These are phyloP conservation scores for Capronia americana DNA, from an alignment of 2,329 filamentous ascomycete species.

Conservation along the genomic window DNA sequence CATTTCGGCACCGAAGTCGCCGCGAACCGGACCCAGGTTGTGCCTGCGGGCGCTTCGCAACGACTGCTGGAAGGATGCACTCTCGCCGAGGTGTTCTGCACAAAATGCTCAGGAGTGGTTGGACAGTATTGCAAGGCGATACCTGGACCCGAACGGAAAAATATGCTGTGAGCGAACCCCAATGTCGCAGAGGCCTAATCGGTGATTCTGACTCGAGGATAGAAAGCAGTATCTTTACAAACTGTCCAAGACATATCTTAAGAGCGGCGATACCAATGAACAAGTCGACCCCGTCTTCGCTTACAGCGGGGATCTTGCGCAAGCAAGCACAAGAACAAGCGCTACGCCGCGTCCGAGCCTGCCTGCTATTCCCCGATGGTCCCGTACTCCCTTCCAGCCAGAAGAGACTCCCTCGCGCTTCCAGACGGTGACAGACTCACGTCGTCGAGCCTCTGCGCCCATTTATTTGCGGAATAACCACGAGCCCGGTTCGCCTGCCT, in stretches of 20 bases:
- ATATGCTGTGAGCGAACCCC: slow-evolving; percentile 30
- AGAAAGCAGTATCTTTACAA: slow-evolving; percentile 39
- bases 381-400: slow-evolving; percentile 22
- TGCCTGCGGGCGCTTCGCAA: slow-evolving; percentile 35
- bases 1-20: slow-evolving; percentile 35
- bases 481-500: not conserved
- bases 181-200: too few relatives aligned
- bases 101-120: slow-evolving; percentile 34
- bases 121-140: slow-evolving; percentile 39
- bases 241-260: slow-evolving; percentile 37
- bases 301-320: slow-evolving; percentile 18
- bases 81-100: slow-evolving; percentile 39
- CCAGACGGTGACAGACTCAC: slow-evolving; percentile 14
- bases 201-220: not conserved
- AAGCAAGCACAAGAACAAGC: slow-evolving; percentile 20
- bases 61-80: slow-evolving; percentile 35
- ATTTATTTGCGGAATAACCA: slow-evolving; percentile 1
- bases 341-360: slow-evolving; percentile 17
- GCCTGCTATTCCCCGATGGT: slow-evolving; percentile 17
- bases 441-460: slow-evolving; percentile 9
- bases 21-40: slow-evolving; percentile 30
- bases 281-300: slow-evolving; percentile 33
- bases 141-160: slow-evolving; percentile 27
- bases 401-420: slow-evolving; percentile 14
- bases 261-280: slow-evolving; percentile 28